Conservation (phyloP, 768 basidiomycete genomes). For the Panaeolus papilionaceus region DNA sequence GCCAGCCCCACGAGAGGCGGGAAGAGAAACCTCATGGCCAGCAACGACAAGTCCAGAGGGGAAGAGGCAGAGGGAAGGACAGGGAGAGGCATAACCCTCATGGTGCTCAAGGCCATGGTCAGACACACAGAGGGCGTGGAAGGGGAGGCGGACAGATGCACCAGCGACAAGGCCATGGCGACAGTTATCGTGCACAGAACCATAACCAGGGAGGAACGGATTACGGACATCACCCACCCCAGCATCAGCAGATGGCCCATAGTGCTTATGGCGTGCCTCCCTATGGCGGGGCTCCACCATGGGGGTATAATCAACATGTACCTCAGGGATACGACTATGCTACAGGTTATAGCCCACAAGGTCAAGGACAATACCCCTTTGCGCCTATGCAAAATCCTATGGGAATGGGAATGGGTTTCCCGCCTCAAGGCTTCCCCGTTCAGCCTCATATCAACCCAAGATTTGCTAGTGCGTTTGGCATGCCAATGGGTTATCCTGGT, state of each 20-base stretch:
- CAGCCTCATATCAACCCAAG: slow-evolving; percentile 88
- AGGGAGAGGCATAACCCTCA: slow-evolving; percentile 11
- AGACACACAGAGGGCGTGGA: slow-evolving; percentile 32
- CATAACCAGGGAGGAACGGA: slow-evolving; percentile 29
- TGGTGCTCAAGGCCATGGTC: slow-evolving; percentile 43
- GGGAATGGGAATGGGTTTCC: slow-evolving; percentile 15
- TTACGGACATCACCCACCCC: slow-evolving; percentile 26
- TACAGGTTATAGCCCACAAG: neutral
- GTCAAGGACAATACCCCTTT: slow-evolving; percentile 5
- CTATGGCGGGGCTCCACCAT: neutral
- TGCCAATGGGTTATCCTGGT: slow-evolving; percentile 40
- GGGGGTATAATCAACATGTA: neutral
- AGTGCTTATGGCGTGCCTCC: neutral
- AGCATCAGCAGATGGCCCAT: neutral
- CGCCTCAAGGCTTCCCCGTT: slow-evolving; percentile 39
- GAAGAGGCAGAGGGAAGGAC: slow-evolving; percentile 19
- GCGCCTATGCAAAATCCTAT: slow-evolving; percentile 6
- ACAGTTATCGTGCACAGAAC: neutral
- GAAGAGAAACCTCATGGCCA: slow-evolving; percentile 8
- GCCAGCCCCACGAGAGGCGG: neutral
- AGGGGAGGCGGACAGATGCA: slow-evolving; percentile 48
- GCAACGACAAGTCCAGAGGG: slow-evolving; percentile 18
- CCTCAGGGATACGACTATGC: neutral
- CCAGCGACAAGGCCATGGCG: slow-evolving; percentile 25
- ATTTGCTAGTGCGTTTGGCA: slow-evolving; percentile 71